Evolutionary conservation across 805 yeast species (phyloP).

Genomic region (Grigorovia jiainica): DNA sequence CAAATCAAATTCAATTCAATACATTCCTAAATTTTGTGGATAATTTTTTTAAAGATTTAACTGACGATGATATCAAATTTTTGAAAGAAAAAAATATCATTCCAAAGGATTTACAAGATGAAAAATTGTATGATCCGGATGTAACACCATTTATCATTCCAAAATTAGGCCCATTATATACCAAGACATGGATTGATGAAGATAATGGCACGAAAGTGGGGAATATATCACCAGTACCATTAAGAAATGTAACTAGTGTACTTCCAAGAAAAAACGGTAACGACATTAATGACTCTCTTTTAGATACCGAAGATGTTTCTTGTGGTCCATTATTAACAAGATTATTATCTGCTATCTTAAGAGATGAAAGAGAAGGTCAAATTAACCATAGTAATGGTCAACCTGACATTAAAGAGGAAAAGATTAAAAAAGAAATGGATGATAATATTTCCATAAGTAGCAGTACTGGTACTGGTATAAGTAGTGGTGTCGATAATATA

Average conservation of each 20-base stretch:
- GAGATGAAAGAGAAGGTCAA: slow-evolving; percentile 15
- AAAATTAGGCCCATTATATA: slow-evolving; percentile 72
- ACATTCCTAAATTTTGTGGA: slow-evolving; percentile 83
- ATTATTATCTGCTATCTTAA: slow-evolving; percentile 66
- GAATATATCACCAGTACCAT: slow-evolving; percentile 37
- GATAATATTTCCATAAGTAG: background rate
- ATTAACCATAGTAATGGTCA: background rate
- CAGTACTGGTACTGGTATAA: background rate
- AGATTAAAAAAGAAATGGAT: background rate
- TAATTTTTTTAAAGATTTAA: slow-evolving; percentile 66
- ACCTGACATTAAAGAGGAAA: background rate
- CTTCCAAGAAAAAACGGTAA: slow-evolving; percentile 54
- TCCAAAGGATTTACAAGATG: slow-evolving; percentile 35
- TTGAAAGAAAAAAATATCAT: slow-evolving; percentile 52
- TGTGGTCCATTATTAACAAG: slow-evolving; percentile 90
- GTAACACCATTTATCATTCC: slow-evolving; percentile 74
- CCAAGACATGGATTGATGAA: slow-evolving; percentile 80
- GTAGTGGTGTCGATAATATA: background rate
- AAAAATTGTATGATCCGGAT: slow-evolving; percentile 49
- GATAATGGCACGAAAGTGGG: slow-evolving; percentile 44
- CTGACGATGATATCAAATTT: slow-evolving; percentile 74
- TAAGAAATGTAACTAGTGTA: slow-evolving; percentile 33
- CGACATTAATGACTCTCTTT: slow-evolving; percentile 40
- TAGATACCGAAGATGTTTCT: slow-evolving; percentile 68
- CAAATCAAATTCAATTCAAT: slow-evolving; percentile 85